These are phyloP conservation scores for Suhomyces emberorum DNA, from an alignment of 805 yeast species.

Conservation along the genomic window DNA sequence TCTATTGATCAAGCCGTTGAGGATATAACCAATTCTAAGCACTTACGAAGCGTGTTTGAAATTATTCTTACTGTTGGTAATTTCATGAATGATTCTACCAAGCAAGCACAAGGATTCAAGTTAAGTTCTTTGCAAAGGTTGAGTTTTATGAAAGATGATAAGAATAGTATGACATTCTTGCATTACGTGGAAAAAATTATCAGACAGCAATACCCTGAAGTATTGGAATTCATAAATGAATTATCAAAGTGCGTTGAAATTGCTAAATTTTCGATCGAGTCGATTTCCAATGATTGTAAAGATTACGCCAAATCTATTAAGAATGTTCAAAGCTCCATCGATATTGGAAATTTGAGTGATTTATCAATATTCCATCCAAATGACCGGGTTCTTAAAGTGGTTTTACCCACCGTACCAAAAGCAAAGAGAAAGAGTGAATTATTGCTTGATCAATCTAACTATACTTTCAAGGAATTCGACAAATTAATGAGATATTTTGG, in stretches of 20 bases:
- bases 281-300: constrained; percentile 54
- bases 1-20: constrained; percentile 58
- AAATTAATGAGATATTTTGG: constrained; percentile 68
- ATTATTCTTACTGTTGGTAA: constrained; percentile 73
- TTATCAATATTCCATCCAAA: constrained; percentile 60
- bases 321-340: constrained; percentile 52
- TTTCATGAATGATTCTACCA: constrained; percentile 70
- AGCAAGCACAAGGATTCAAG: constrained; percentile 68
- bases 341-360: constrained; percentile 64
- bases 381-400: constrained; percentile 55
- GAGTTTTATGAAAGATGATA: constrained; percentile 67
- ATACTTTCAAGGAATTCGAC: constrained; percentile 51
- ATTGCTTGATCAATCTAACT: constrained; percentile 48
- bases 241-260: constrained; percentile 50
- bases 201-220: constrained; percentile 63
- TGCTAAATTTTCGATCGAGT: constrained; percentile 62
- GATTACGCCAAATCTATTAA: constrained; percentile 51
- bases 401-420: constrained; percentile 50
- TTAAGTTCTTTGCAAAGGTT: constrained; percentile 66
- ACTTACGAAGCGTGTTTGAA: constrained; percentile 56
- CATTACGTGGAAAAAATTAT: constrained; percentile 72
- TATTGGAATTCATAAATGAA: constrained; percentile 60
- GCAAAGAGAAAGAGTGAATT: constrained; percentile 53
- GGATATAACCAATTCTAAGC: constrained; percentile 48
- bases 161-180: constrained; percentile 65